Conservation (phyloP, 257 asterid species). For the Fraxinus quadrangulata region DNA sequence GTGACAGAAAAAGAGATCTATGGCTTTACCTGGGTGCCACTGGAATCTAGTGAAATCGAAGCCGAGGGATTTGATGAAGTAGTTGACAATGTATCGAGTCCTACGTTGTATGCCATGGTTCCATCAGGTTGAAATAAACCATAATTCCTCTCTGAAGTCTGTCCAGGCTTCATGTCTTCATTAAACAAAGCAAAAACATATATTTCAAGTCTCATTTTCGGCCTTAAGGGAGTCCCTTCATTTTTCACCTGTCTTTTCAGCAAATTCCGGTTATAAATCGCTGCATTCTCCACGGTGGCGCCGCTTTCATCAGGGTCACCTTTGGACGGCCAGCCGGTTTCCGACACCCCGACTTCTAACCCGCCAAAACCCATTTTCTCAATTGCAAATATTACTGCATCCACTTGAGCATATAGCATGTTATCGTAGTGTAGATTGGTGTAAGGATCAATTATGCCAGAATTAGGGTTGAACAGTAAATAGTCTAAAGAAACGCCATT, state of each 20-base stretch:
- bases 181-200: slow-evolving; percentile 85
- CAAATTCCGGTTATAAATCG: slow-evolving; percentile 59
- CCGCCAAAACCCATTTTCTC: slow-evolving; percentile 61
- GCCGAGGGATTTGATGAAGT: slow-evolving; percentile 35
- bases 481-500: slow-evolving; percentile 57
- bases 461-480: slow-evolving; percentile 59
- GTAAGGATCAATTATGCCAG: slow-evolving; percentile 69
- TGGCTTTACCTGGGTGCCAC: slow-evolving; percentile 51
- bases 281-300: slow-evolving; percentile 63
- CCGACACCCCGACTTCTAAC: slow-evolving; percentile 70
- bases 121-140: slow-evolving; percentile 76
- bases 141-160: slow-evolving; percentile 70
- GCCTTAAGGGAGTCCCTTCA: slow-evolving; percentile 79
- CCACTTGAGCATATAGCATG: slow-evolving; percentile 89
- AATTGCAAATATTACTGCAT: slow-evolving; percentile 67
- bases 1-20: not conserved
- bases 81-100: slow-evolving; percentile 37
- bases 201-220: slow-evolving; percentile 53
- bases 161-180: slow-evolving; percentile 83
- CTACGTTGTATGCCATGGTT: slow-evolving; percentile 59
- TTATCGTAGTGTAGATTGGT: slow-evolving; percentile 70
- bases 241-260: slow-evolving; percentile 53
- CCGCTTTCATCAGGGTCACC: slow-evolving; percentile 73
- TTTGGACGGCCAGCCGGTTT: slow-evolving; percentile 90
- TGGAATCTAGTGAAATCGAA: slow-evolving; percentile 47